phyloP scores from a whole-genome alignment of 768 basidiomycete species.

The Krasilnikovozyma curviuscula region DNA sequence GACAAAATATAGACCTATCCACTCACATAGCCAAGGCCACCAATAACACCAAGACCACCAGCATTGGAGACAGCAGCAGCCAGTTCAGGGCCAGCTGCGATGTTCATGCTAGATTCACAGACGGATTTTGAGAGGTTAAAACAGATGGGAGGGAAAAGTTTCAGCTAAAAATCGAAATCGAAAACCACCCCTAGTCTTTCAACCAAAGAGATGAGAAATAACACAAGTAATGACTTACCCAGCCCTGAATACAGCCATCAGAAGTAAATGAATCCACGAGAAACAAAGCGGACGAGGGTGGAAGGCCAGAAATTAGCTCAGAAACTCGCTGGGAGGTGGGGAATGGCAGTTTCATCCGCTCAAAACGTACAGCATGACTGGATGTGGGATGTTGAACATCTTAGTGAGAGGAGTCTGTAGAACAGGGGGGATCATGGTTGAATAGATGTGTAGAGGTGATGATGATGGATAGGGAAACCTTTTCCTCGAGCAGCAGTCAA shows the following conservation, averaged over 20 bases:
- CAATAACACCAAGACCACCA: slow-evolving; percentile 80
- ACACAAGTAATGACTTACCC: not conserved
- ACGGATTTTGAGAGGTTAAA: not conserved
- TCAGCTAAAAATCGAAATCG: not conserved
- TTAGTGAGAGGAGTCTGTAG: slow-evolving; percentile 7
- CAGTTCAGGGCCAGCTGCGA: slow-evolving; percentile 41
- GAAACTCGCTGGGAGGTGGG: not conserved
- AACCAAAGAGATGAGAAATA: not conserved
- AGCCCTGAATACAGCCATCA: slow-evolving; percentile 7
- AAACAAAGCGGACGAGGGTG: not conserved
- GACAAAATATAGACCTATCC: not conserved
- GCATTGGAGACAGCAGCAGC: slow-evolving; percentile 89
- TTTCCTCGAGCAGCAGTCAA: no score
- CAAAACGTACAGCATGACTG: slow-evolving; percentile 4
- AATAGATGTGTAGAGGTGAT: no score
- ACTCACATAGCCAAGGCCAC: slow-evolving; percentile 33
- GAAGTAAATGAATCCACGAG: not conserved
- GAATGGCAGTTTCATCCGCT: not conserved
- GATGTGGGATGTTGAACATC: slow-evolving; percentile 10
- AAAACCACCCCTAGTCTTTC: not conserved
- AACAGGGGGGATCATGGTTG: not conserved
- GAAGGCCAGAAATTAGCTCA: not conserved
- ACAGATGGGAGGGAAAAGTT: not conserved
- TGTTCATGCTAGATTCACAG: not conserved
- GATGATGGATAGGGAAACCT: no score